Conservation (phyloP, 257 asterid genomes). For the Galeopsis tetrahit region DNA sequence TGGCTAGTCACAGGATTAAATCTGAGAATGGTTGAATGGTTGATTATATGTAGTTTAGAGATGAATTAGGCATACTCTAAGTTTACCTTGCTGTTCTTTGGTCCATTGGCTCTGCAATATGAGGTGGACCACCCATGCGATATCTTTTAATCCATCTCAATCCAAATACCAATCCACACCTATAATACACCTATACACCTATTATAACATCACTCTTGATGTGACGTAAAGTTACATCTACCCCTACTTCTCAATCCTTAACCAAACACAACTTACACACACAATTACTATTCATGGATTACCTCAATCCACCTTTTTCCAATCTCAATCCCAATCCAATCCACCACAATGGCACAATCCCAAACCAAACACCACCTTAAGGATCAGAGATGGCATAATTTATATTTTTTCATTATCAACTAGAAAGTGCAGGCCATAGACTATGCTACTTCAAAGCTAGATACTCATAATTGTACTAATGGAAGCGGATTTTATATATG, state of each 20-base stretch:
- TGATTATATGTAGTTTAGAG: constrained; percentile 14
- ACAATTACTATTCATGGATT: no score
- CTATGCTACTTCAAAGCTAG: constrained; percentile 18
- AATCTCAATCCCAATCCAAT: no score
- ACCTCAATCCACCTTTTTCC: no score
- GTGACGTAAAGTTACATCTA: no score
- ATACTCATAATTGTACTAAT: background rate
- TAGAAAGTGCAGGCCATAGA: constrained; percentile 1
- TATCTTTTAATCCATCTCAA: background rate
- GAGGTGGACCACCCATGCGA: constrained; percentile 13
- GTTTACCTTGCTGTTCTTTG: background rate
- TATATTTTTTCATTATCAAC: constrained; percentile 12
- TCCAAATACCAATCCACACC: no score
- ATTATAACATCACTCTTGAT: no score
- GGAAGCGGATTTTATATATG: background rate
- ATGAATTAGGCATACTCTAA: background rate
- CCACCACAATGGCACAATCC: no score
- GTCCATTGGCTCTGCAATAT: background rate
- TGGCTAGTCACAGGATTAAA: constrained; percentile 9
- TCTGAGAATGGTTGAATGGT: background rate
- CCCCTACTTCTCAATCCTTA: no score
- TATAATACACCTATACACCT: no score
- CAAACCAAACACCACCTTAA: background rate
- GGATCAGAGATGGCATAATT: constrained; percentile 10
- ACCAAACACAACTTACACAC: no score